Base-by-base conservation (phyloP, 2,329 filamentous ascomycete species). In the Hypoxylon sp. region DNA sequence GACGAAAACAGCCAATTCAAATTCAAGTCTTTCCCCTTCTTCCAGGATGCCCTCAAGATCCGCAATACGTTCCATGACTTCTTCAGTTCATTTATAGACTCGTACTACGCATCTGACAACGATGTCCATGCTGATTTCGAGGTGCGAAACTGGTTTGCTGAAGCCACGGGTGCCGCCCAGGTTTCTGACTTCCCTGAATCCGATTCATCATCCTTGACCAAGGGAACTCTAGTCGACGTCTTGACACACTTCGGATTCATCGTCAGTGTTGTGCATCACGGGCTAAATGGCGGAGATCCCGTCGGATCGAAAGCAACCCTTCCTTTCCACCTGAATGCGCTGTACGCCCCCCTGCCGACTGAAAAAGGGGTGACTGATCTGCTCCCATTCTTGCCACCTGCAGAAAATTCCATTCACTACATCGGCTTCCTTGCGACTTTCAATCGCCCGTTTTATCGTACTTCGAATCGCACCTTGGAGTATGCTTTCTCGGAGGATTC, bases 161-260 rank as follows among this genome's bases (percentile, higher is more conserved):
- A 43, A 43, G 38, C 38, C 17, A 21, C 17, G 9, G 19, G 21
- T 21, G 38, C 38, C 17, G 38, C 38, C n/a, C 17, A 21, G 7
- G 38, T 43, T 17, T 43, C 10, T 43, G 38, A 43, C 6, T 43
- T 21, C 17, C 38, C 38, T 17, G 38, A 17, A 43, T 43, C 38
- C 1, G 17, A 2, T 19, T 17, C 30, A 1, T 38, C 43, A 6
- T 46, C 43, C 5, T 28, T 41, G 7, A 46, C 19, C 7, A 49
- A 59, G 25, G 13, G 28, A 17, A 49, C 19, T n/a, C n/a, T 59
- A 3, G 55, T 59, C 43, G 55, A 59, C 17, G 46, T 59, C 30
- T 48, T 59, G 19, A 59, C 55, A 1, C 55, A 59, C 43, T 48
- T 59, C 21, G 43, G 28, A 45, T 59, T 46, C 21, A 46, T 59